A percentile compares a stretch with the other conserved stretches of the same genome.
Conservation (phyloP, 768 basidiomycete species). For the Hortiboletus flavorubellus region DNA sequence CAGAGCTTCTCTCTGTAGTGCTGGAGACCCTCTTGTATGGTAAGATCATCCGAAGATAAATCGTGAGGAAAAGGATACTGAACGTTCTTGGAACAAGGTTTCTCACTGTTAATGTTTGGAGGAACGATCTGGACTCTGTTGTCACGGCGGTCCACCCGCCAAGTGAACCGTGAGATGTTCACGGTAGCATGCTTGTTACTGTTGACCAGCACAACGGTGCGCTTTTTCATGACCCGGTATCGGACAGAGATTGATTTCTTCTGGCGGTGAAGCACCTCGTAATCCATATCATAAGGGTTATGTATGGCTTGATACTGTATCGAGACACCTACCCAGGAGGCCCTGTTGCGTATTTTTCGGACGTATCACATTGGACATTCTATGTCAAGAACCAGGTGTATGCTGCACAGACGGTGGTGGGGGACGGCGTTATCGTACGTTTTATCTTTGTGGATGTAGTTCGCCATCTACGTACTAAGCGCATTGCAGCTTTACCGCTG, state of each 20-base stretch:
- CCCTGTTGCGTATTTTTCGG: too few relatives aligned
- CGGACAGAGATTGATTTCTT: too few relatives aligned
- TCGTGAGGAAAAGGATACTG: too few relatives aligned
- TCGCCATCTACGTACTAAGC: neutral
- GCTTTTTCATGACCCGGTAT: too few relatives aligned
- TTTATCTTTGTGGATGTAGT: neutral
- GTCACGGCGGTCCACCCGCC: neutral
- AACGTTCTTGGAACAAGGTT: too few relatives aligned
- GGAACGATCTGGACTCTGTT: neutral
- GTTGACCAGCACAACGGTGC: neutral
- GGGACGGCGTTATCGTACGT: constrained; percentile 26
- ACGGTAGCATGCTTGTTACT: neutral
- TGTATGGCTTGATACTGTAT: too few relatives aligned
- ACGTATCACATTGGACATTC: constrained; percentile 16
- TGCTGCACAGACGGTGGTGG: constrained; percentile 20
- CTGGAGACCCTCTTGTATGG: too few relatives aligned
- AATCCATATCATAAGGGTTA: too few relatives aligned
- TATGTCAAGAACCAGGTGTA: constrained; percentile 21
- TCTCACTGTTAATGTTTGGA: neutral
- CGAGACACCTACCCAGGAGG: too few relatives aligned
- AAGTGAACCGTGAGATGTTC: neutral
- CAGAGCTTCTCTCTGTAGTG: too few relatives aligned
- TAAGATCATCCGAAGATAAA: too few relatives aligned
- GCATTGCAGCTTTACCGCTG: neutral
- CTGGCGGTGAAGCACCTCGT: too few relatives aligned